Evolutionary conservation across 2,329 filamentous ascomycete species (phyloP), one percentile per base, ranked within the genome.

Genomic region (Ophiostoma perfectum): DNA sequence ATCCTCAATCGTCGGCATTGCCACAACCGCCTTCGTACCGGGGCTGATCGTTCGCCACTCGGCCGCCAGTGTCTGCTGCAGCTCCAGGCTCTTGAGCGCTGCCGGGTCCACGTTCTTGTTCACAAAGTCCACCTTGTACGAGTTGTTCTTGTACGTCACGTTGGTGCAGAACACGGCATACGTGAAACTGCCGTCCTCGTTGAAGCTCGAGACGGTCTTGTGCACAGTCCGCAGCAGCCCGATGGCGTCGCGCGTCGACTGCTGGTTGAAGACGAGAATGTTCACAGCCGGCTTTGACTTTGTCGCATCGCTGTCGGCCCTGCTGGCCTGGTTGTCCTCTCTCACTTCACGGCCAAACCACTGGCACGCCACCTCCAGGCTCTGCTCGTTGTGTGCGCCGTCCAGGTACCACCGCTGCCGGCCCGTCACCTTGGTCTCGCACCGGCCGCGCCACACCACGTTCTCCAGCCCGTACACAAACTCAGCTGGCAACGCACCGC

Each of bases 211-310:
- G 41, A 70, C 44, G 74, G 67, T 78, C 70, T 63, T 77, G 74
- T 66, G 65, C 11, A 91, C 79, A 2, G 85, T 86, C 9, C 80
- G 83, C 44, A 78, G 79, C 2, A 94, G 84, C 1, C 96, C 82
- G 16, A 84, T 81, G 4, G 81, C 79, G 5, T 91, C 90, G 74
- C 97, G 88, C 44, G 93, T 86, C 9, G 92, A 92, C 75, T 97
- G 92, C 78, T 97, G 94, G 78, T 97, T 97, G 82, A 98, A 98
- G 64, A 98, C 84, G 63, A 98, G 80, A 0, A 91, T 81, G 5
- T 73, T 71, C 7, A 47, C 27, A 27, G 27, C 42, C 2, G 60
- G 14, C 27, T 47, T 41, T 7, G 38, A 44, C 36, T 4, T 5
- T 7, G 58, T n/a, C 12, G 38, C 36, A 4, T 47, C n/a, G 2